Percentiles rank a stretch among this genome's conserved stretches.
Conservation (phyloP, 2,329 filamentous ascomycete genomes). For the Penicillium sp. region DNA sequence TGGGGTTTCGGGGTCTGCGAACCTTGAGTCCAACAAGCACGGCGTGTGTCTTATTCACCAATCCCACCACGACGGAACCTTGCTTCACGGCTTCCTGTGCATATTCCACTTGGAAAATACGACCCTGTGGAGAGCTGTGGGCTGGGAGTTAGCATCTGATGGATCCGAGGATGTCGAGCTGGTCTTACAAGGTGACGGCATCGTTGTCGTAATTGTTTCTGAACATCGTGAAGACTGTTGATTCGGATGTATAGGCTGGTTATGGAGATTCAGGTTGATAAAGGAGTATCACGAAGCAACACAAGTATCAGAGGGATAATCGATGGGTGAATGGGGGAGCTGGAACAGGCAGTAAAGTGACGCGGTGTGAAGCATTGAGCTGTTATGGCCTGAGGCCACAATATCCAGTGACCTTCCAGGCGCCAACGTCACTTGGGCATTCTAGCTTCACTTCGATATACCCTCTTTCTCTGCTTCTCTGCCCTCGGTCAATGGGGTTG, state of each 20-base stretch:
- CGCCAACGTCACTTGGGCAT: constrained; percentile 33
- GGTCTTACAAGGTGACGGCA: constrained; percentile 89
- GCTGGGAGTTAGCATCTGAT: constrained; percentile 20
- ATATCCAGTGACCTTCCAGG: constrained; percentile 30
- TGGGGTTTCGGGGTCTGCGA: constrained; percentile 23
- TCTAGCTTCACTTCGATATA: constrained; percentile 15
- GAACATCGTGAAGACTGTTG: constrained; percentile 71
- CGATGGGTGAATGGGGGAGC: constrained; percentile 23
- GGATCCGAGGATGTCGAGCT: constrained; percentile 12
- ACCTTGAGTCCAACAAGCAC: constrained; percentile 97
- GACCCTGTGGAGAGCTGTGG: constrained; percentile 89
- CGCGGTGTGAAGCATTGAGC: constrained; percentile 35
- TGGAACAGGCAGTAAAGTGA: constrained; percentile 39
- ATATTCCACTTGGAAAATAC: constrained; percentile 99
- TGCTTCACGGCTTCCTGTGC: constrained; percentile 98
- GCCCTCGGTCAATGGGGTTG: constrained; percentile 22
- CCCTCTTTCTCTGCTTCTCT: constrained; percentile 3
- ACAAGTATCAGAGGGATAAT: constrained; percentile 18
- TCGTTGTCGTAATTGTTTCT: constrained; percentile 99
- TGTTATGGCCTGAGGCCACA: constrained; percentile 27
- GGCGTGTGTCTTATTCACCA: constrained; percentile 97
- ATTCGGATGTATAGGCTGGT: constrained; percentile 6
- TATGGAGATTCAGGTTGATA: constrained; percentile 10
- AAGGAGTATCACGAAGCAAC: constrained; percentile 15
- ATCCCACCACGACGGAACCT: constrained; percentile 94